Evolutionary conservation across 345 rosid genomes (phyloP).

Genomic region (Pistacia atlantica): DNA sequence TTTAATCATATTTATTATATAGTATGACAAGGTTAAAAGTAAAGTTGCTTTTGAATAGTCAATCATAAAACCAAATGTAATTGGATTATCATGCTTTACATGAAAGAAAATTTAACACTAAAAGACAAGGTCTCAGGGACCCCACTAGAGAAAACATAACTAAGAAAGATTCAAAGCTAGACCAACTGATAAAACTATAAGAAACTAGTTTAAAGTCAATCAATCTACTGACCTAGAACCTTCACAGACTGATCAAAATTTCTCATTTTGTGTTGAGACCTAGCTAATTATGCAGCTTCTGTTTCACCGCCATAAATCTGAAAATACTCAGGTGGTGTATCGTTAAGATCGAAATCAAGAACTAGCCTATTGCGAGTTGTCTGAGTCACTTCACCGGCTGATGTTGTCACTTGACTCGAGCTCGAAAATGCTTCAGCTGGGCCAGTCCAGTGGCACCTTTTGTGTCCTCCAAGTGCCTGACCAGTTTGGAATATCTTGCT

Average conservation of each 20-base stretch:
- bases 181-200: not conserved
- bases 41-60: not conserved
- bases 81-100: slow-evolving; percentile 16
- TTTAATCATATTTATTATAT: not conserved
- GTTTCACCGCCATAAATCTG: slow-evolving; percentile 4
- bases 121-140: slow-evolving; percentile 7
- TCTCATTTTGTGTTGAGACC: not conserved
- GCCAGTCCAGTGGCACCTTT: slow-evolving; percentile 49
- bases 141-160: slow-evolving; percentile 11
- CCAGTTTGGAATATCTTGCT: slow-evolving; percentile 41
- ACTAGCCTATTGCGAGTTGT: slow-evolving; percentile 13
- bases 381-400: slow-evolving; percentile 31
- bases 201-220: not conserved
- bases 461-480: slow-evolving; percentile 60
- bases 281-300: not conserved
- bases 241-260: not conserved
- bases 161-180: slow-evolving; percentile 2
- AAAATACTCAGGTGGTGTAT: slow-evolving; percentile 20
- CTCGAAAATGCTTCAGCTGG: slow-evolving; percentile 17
- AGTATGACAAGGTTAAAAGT: not conserved
- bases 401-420: slow-evolving; percentile 23
- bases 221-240: not conserved
- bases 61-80: slow-evolving; percentile 8
- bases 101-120: slow-evolving; percentile 19
- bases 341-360: slow-evolving; percentile 32